Conservation (phyloP, 345 rosid species). For the Citropsis articulata region DNA sequence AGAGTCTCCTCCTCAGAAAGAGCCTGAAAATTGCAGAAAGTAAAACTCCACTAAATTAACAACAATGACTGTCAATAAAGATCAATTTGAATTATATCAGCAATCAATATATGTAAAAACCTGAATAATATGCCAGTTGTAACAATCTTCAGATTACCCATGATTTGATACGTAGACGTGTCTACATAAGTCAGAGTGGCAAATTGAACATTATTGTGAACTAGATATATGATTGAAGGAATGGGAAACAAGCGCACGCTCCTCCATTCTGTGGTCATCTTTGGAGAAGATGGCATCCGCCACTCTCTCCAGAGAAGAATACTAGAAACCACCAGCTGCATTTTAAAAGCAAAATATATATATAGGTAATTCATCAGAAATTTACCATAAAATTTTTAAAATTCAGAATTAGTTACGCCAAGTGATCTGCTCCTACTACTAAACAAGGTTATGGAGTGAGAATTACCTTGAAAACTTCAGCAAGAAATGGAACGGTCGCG, state of each 20-base stretch:
- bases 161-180: constrained; percentile 92
- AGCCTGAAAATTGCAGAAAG: constrained; percentile 34
- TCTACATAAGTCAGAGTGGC: constrained; percentile 89
- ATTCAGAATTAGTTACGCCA: background rate
- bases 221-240: constrained; percentile 80
- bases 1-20: constrained; percentile 63
- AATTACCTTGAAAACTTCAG: constrained; percentile 84
- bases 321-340: constrained; percentile 78
- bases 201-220: constrained; percentile 94
- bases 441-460: background rate
- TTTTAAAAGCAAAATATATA: background rate
- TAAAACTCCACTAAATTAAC: background rate
- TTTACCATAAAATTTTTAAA: background rate
- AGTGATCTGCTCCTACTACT: background rate
- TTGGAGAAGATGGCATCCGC: constrained; percentile 41
- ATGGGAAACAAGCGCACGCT: constrained; percentile 75
- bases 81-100: no score
- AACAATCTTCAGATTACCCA: constrained; percentile 98
- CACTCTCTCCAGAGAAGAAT: constrained; percentile 77
- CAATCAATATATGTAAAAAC: constrained; percentile 18
- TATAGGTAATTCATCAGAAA: background rate
- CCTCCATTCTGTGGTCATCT: constrained; percentile 89
- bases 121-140: constrained; percentile 89
- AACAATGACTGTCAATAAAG: background rate
- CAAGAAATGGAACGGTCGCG: constrained; percentile 94